Evolutionary conservation across 2,329 filamentous ascomycete species (phyloP).

Genomic region (Ophiostoma australiae): DNA sequence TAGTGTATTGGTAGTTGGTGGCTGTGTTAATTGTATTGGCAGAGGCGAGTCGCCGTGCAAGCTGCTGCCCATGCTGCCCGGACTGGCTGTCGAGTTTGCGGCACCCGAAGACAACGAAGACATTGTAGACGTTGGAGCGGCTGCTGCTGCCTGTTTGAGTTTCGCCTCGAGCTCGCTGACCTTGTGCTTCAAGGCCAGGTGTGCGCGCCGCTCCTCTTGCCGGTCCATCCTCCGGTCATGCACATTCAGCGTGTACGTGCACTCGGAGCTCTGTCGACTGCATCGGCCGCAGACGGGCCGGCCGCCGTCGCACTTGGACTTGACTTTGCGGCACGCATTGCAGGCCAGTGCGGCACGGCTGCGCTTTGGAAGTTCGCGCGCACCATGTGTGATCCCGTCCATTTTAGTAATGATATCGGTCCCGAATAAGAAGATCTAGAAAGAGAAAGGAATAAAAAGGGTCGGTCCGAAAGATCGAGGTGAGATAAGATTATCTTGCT

Average conservation of each 20-base stretch:
- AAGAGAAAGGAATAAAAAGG: neutral
- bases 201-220: constrained; percentile 24
- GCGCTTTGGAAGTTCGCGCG: constrained; percentile 21
- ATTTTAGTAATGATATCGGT: neutral
- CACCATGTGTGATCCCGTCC: neutral
- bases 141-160: neutral
- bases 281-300: constrained; percentile 26
- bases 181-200: constrained; percentile 20
- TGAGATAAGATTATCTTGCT: neutral
- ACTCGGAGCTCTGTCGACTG: constrained; percentile 21
- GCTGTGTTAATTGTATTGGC: neutral
- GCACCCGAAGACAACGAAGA: neutral
- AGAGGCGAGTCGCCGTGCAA: neutral
- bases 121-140: neutral
- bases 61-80: neutral
- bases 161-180: constrained; percentile 20
- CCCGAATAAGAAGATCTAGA: too few species aligned
- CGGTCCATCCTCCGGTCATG: constrained; percentile 23
- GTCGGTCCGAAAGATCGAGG: neutral
- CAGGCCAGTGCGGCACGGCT: constrained; percentile 24
- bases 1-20: neutral
- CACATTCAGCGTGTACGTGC: constrained; percentile 25
- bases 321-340: constrained; percentile 24
- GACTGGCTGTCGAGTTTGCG: neutral
- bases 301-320: constrained; percentile 26